Evolutionary conservation across 768 basidiomycete species (phyloP), one percentile per base, ranked within the genome.

Genomic region (Amanita brunnescens): DNA sequence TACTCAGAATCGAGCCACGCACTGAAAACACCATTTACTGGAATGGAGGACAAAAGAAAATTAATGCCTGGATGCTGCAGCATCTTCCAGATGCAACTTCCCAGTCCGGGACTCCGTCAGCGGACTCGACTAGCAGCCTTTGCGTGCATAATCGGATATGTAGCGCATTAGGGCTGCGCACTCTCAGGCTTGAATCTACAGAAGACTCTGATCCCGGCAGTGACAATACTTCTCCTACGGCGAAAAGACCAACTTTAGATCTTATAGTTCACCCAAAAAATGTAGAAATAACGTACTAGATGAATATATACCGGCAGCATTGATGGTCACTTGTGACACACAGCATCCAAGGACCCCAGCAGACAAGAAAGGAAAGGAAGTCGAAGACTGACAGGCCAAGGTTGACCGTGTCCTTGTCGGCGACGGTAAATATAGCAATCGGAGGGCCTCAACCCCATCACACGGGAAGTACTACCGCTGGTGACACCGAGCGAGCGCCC

Each of bases 71-170:
- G n/a, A n/a, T n/a, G n/a, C n/a, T n/a, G n/a, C n/a, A n/a, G n/a
- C n/a, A n/a, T n/a, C n/a, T n/a, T n/a, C n/a, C n/a, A n/a, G n/a
- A n/a, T n/a, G n/a, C n/a, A n/a, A n/a, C n/a, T n/a, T n/a, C n/a
- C n/a, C n/a, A n/a, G n/a, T n/a, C n/a, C n/a, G n/a, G n/a, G n/a
- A n/a, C n/a, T n/a, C n/a, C n/a, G n/a, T n/a, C n/a, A n/a, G n/a
- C 20, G 26, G 23, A 29, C 20, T n/a, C n/a, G n/a, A 47, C 42
- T 40, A 55, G 32, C 52, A 48, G 39, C 38, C 43, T 32, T 21
- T 57, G 58, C 49, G 23, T 32, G 16, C 29, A 49, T 24, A 59
- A 59, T 46, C 57, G 56, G 58, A 43, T 59, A 24, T 59, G 58
- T 37, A 44, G 46, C 8, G 55, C 40, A 10, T 37, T 56, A 38